Conservation (phyloP, 345 rosid species). For the Sonneratia alba region DNA sequence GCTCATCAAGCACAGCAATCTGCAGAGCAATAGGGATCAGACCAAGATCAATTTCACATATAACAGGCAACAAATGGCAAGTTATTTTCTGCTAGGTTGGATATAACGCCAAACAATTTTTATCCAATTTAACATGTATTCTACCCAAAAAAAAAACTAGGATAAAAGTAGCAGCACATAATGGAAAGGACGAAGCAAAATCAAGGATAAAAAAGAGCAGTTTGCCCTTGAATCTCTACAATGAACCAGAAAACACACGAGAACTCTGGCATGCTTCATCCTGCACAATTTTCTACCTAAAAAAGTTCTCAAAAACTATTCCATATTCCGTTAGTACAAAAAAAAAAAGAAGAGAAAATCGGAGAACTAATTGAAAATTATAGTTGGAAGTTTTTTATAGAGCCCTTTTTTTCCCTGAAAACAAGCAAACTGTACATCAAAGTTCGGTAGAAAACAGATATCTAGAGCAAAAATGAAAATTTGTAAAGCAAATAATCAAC, state of each 20-base stretch:
- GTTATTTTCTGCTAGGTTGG: background rate
- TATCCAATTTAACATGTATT: too few relatives aligned
- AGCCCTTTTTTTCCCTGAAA: background rate
- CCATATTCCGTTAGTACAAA: too few relatives aligned
- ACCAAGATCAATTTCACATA: background rate
- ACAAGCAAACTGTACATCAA: background rate
- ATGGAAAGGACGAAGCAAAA: background rate
- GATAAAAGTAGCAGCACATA: background rate
- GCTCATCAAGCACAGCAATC: slow-evolving; percentile 70
- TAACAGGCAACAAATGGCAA: background rate
- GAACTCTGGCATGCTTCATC: background rate
- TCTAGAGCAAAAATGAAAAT: background rate
- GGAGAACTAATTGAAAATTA: background rate
- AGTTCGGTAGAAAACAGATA: background rate
- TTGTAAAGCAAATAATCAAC: background rate
- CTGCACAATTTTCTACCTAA: background rate
- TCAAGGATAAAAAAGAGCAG: background rate
- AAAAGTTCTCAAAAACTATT: too few relatives aligned
- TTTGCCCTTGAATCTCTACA: background rate
- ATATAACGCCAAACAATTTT: too few relatives aligned
- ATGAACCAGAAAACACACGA: background rate
- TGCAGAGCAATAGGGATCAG: slow-evolving; percentile 12
- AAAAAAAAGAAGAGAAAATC: background rate
- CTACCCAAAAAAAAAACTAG: too few relatives aligned
- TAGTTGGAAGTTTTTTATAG: background rate